Conservation (phyloP, 805 yeast genomes). For the Danielia reshetovae region DNA sequence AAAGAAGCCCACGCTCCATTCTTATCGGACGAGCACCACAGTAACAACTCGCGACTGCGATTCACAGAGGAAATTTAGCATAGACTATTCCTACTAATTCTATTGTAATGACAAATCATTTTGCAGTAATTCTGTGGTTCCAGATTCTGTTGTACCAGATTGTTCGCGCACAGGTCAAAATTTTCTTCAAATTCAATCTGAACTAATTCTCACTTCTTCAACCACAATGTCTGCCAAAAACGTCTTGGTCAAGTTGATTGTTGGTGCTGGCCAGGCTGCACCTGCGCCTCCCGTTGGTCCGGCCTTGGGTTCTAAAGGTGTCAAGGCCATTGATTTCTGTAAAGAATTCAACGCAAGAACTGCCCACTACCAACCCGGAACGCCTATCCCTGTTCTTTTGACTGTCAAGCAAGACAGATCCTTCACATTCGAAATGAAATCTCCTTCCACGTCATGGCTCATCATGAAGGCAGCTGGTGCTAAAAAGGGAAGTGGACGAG, state of each 20-base stretch:
- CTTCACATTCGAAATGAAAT: conserved; percentile 78
- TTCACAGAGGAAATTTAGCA: conserved; percentile 14
- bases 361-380: conserved; percentile 78
- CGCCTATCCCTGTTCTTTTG: conserved; percentile 83
- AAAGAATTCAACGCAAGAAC: conserved; percentile 98
- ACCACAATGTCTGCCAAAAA: conserved; percentile 44
- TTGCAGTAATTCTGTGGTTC: too few species aligned
- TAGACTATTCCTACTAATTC: not conserved
- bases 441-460: conserved; percentile 90
- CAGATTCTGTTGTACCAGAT: too few species aligned
- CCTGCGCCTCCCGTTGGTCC: conserved; percentile 99
- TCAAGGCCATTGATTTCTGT: conserved; percentile 96
- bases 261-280: conserved; percentile 96
- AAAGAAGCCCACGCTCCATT: conserved; percentile 6
- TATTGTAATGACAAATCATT: too few species aligned
- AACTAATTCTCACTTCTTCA: conserved; percentile 1
- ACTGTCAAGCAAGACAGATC: conserved; percentile 91
- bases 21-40: conserved; percentile 7
- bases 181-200: too few species aligned
- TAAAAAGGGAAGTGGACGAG: conserved; percentile 71
- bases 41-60: conserved; percentile 18
- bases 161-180: too few species aligned
- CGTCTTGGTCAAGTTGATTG: conserved; percentile 78
- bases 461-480: conserved; percentile 77
- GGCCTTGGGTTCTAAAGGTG: conserved; percentile 97